Conservation (phyloP, 352 stramenopile genomes). For the Phytopythium chamaehyphon region DNA sequence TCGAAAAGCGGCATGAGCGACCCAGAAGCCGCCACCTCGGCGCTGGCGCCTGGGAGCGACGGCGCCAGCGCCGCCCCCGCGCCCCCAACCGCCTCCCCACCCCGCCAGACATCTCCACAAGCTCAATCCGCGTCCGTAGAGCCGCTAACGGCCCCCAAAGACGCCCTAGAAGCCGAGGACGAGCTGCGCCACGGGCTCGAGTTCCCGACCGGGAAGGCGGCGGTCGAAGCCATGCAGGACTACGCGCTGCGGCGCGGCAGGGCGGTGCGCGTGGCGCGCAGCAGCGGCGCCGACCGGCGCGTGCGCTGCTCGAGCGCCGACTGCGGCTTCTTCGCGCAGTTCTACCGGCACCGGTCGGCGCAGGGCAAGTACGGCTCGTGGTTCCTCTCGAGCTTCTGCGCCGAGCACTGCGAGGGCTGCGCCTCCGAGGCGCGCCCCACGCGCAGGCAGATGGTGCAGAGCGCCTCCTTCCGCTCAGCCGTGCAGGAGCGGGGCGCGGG, state of each 20-base stretch:
- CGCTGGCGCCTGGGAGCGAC: no score
- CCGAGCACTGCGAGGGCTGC: slow-evolving; percentile 18
- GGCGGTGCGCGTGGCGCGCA: slow-evolving; percentile 17
- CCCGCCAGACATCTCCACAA: no score
- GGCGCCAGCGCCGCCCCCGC: no score
- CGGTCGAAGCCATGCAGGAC: slow-evolving; percentile 27
- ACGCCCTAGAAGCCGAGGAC: not conserved
- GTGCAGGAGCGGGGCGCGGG: slow-evolving; percentile 13
- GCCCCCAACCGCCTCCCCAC: no score
- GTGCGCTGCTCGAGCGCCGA: slow-evolving; percentile 16
- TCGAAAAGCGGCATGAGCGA: no score
- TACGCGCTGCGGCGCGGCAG: slow-evolving; percentile 22
- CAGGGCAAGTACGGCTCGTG: slow-evolving; percentile 24
- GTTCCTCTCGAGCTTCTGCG: slow-evolving; percentile 24
- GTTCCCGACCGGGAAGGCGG: slow-evolving; percentile 17
- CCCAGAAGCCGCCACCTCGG: no score
- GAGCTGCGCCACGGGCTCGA: slow-evolving; percentile 15
- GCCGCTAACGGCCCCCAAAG: not conserved
- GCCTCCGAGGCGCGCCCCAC: slow-evolving; percentile 12
- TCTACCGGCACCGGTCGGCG: slow-evolving; percentile 22
- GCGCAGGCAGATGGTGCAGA: slow-evolving; percentile 19
- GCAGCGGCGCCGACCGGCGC: slow-evolving; percentile 21
- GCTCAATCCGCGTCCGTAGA: not conserved
- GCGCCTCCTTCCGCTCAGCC: slow-evolving; percentile 14
- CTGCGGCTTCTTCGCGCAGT: slow-evolving; percentile 28